phyloP scores from a whole-genome alignment of 176 grass and related monocot species.

The Thalia dealbata region DNA sequence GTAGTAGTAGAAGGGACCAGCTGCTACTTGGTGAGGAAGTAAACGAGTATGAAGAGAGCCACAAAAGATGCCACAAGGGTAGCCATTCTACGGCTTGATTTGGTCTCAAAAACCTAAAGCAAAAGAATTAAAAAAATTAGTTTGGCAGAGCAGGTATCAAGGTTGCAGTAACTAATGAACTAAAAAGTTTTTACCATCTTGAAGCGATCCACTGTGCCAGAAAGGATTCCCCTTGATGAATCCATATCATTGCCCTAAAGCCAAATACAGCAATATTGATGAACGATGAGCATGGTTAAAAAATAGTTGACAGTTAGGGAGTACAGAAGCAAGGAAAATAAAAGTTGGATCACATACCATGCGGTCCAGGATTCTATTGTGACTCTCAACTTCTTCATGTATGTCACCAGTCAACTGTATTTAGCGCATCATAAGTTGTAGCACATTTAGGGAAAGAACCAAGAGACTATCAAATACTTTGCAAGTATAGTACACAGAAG shows the following conservation, averaged over 20 bases:
- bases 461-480: neutral
- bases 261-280: constrained; percentile 3
- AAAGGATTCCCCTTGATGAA: constrained; percentile 83
- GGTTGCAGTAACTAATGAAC: neutral
- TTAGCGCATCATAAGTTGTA: neutral
- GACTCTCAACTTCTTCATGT: constrained; percentile 78
- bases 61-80: constrained; percentile 81
- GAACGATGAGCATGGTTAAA: neutral
- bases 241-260: constrained; percentile 94
- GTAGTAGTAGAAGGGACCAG: neutral
- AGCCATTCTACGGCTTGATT: constrained; percentile 89
- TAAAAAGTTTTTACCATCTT: constrained; percentile 47
- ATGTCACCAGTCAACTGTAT: constrained; percentile 90
- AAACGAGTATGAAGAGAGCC: constrained; percentile 71
- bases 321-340: neutral
- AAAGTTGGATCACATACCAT: constrained; percentile 46
- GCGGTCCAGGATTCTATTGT: constrained; percentile 66
- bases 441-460: neutral
- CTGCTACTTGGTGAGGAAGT: constrained; percentile 76
- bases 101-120: constrained; percentile 71
- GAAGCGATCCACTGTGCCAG: constrained; percentile 91
- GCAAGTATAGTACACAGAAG: neutral
- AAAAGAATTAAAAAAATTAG: neutral
- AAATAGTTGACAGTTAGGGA: neutral
- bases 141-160: neutral